Base-by-base conservation (phyloP, 495 filamentous ascomycete genomes). In the Aspergillus leporis region DNA sequence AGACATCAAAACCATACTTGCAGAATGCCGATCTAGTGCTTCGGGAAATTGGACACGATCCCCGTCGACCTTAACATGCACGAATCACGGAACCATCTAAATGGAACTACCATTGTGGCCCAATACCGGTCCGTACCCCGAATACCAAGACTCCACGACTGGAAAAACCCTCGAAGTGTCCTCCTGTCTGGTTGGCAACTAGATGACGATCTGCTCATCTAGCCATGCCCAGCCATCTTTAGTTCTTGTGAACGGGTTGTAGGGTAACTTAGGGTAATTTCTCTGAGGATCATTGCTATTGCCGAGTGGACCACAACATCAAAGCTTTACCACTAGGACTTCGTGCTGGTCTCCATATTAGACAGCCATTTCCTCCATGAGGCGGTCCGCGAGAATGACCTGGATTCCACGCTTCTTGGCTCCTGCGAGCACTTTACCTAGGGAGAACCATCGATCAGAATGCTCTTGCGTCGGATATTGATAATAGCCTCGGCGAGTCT, bases 21-120 rank as follows among this genome's bases (percentile, higher is more conserved):
- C n/a, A 18, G 41, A 45, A 7, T 45, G 41, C 41, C 41, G 41
- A 45, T 45, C 41, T 45, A 45, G 41, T 45, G 41, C 19, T 45
- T 45, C 41, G 41, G 41, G 41, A 45, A 21, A 45, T 45, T 45
- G 41, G 41, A 45, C 41, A 45, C 16, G 41, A 45, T 45, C 41
- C 41, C 41, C 41, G 41, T 45, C 41, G 41, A 21, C 18, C 41
- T 14, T 45, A n/a, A 21, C 18, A 45, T 45, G 7, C 41, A 14
- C 41, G 41, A 45, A 45, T 45, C 41, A 9, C 9, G 16, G 41
- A 45, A 45, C 1, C 7, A 18, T 45, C 41, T 18, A 4, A 45
- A 18, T 45, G 14, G 16, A 45, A 45, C 41, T 45, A 45, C 41
- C 41, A 14, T n/a, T 8, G n/a, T 14, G 6, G 41, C 14, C n/a